Evolutionary conservation across 164 flowering plant species (phyloP).

Genomic region (Piper betle): DNA sequence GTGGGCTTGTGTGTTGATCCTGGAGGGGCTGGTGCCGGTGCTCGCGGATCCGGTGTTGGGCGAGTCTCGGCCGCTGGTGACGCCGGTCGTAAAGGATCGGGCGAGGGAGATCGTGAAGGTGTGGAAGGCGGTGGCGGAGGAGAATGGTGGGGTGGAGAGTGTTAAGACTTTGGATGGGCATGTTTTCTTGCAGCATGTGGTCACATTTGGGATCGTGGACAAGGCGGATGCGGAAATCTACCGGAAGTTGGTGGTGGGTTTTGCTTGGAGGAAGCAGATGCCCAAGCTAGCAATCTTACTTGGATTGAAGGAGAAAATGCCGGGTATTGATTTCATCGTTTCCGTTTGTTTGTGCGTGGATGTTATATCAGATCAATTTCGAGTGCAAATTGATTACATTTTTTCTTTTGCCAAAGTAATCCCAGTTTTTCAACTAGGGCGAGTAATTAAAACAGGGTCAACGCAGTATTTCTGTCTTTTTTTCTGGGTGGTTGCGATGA

Average conservation of each 20-base stretch:
- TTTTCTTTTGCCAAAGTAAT: too few species aligned
- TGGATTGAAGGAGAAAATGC: slow-evolving; percentile 71
- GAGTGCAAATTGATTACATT: too few species aligned
- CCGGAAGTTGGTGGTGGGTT: slow-evolving; percentile 74
- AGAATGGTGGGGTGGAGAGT: slow-evolving; percentile 89
- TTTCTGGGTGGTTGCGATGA: too few species aligned
- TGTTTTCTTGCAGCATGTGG: slow-evolving; percentile 85
- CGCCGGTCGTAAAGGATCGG: slow-evolving; percentile 54
- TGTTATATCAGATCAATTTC: too few species aligned
- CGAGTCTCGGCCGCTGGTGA: slow-evolving; percentile 60
- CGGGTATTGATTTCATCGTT: slow-evolving; percentile 32
- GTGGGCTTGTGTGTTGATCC: slow-evolving; percentile 86
- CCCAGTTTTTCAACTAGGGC: too few species aligned
- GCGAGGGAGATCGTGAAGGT: slow-evolving; percentile 70
- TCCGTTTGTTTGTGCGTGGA: too few species aligned
- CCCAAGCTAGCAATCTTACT: slow-evolving; percentile 92
- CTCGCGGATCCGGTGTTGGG: slow-evolving; percentile 81
- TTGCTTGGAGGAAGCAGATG: slow-evolving; percentile 98
- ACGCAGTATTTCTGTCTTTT: too few species aligned
- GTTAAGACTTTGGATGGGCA: slow-evolving; percentile 93
- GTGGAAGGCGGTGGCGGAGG: slow-evolving; percentile 83
- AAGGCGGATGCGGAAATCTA: slow-evolving; percentile 61
- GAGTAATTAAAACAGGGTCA: too few species aligned
- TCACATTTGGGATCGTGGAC: slow-evolving; percentile 77
- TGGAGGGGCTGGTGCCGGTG: slow-evolving; percentile 75